Percentiles rank a stretch among this genome's conserved stretches.
These are phyloP conservation scores for Fusarium odoratissimum DNA, from an alignment of 2,329 filamentous ascomycete species.

Conservation along the genomic window DNA sequence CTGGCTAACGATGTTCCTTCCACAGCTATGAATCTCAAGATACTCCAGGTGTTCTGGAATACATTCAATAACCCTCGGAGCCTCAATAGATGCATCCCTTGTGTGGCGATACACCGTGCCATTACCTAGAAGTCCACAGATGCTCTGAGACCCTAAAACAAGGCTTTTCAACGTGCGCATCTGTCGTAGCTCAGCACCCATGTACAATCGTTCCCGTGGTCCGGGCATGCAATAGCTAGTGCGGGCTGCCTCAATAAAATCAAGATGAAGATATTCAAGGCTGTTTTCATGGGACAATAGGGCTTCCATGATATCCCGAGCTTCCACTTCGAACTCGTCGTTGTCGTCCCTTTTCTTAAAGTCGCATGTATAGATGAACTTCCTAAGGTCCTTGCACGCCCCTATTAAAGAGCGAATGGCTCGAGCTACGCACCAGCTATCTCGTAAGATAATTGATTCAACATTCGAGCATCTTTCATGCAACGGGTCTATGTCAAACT, in stretches of 20 bases:
- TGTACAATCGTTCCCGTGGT: not conserved
- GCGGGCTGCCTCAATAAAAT: not conserved
- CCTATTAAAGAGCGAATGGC: rapidly evolving
- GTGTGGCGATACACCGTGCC: not conserved
- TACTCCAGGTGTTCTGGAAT: not conserved
- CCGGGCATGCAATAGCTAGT: rapidly evolving
- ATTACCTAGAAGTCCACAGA: not conserved
- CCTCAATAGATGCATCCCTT: rapidly evolving
- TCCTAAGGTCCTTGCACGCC: not conserved
- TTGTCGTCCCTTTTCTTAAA: too few species aligned
- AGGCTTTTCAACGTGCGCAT: not conserved
- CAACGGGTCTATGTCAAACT: rapidly evolving
- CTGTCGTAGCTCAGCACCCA: not conserved
- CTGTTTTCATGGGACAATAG: rapidly evolving
- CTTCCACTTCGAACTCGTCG: too few species aligned
- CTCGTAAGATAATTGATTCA: not conserved
- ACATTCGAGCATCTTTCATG: rapidly evolving
- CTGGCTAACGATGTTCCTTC: not conserved
- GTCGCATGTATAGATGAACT: not conserved
- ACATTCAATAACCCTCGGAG: not conserved
- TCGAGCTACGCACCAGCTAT: not conserved
- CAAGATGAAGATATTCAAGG: not conserved
- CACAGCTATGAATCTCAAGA: not conserved
- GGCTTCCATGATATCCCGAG: not conserved
- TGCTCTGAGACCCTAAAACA: not conserved